Evolutionary conservation across 306 rosid species (phyloP), one percentile per base, ranked within the genome.

Genomic region (Prunus padus): DNA sequence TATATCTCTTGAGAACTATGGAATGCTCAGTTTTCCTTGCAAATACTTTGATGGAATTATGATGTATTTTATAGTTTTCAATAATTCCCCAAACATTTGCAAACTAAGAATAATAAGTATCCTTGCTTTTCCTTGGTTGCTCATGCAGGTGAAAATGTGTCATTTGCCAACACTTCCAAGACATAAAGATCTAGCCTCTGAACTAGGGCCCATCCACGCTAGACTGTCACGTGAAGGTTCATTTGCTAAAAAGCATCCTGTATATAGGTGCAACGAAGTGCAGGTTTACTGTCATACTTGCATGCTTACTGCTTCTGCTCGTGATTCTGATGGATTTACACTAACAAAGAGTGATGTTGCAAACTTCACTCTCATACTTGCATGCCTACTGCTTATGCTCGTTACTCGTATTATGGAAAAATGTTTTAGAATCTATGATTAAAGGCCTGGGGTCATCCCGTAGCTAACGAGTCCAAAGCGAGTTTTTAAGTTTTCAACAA

Each of bases 221-320:
- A 86, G 33, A 80, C 81, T 95, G 78, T 65, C 87, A 25, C 59
- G 44, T 2, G 87, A 88, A 81, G 57, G 83, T 76, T 84, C 90
- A 65, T 40, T 73, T 67, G 97, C 97, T 77, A 82, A 72, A 82
- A 92, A 72, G 84, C 96, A 88, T 82, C 99, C 96, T 71, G 86
- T 95, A 81, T 88, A 92, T 87, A 89, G 89, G 90, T 92, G 93
- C 92, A 92, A 71, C 77, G 93, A 95, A 86, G 75, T 80, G 65
- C 97, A 95, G 99, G 99, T 92, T 84, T 71, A 71, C 83, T 57
- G 62, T 30, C 71, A 50, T 76, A 69, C 79, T 79, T 51, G 74
- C 67, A 70, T 46, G 55, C 83, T 65, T 56, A 61, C 10, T 80
- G 46, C 25, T 70, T 42, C 73, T 30, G 42, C 44, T 70, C 28